Base-by-base conservation (phyloP, 1,139 yeast genomes). In the Nakaseomyces delphensis region DNA sequence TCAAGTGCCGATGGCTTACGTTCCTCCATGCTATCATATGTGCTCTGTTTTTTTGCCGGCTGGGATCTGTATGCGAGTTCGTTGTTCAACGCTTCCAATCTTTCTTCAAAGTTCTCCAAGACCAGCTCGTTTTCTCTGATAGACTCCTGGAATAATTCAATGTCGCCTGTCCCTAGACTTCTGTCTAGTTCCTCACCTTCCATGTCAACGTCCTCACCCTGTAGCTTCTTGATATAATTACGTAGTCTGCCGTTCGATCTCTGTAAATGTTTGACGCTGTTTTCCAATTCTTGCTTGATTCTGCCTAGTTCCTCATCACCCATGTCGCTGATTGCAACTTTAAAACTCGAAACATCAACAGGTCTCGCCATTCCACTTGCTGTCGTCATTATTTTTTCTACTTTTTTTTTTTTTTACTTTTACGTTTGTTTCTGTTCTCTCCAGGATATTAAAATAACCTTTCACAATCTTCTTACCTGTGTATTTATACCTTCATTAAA, bases 331-430 rank as follows among this genome's bases (percentile, higher is more conserved):
- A 67, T 63, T 3, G 67, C 67, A 1, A 54, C 45, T 38, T 48
- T 53, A 54, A 68, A 68, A 39, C 67, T 71, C 11, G 56, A 51
- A 16, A 67, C 53, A 25, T 64, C 61, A 23, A 67, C 60, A 13
- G 71, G 70, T 46, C 60, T 57, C 43, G 49, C 54, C 24, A 52
- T 50, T 19, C 57, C 55, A 28, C 52, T 49, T 15, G 57, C 51
- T 16, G 53, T 43, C 18, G 44, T 41, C 50, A 45, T 45, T 32
- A n/a, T 29, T 10, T 10, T 20, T 15, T 14, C 14, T 38, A 14
- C n/a, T 43, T 45, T 6, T 31, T 41, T n/a, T 32, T 13, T 16
- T 24, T 19, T 2, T 15, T 28, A 5, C 27, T 11, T 6, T 37
- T 29, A 11, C 30, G 33, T 11, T 48, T 48, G 11, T 39, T 28